Base-by-base conservation (phyloP, 371 early-diverging fungal genomes). In the Mucor irregularis region DNA sequence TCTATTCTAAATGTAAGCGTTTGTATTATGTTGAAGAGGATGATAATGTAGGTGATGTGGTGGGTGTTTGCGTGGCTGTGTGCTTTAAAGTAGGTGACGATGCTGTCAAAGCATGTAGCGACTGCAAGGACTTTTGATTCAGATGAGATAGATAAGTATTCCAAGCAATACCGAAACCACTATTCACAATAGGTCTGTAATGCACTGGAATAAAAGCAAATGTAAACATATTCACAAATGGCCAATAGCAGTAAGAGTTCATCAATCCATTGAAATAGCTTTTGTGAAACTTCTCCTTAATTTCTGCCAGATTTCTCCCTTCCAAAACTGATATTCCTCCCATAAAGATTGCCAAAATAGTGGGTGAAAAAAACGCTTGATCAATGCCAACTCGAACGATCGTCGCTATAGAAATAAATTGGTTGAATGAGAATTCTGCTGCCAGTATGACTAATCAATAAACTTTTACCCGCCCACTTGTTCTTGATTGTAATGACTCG, bases 201-300 rank as follows among this genome's bases (percentile, higher is more conserved):
- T 74, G 58, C 24, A 84, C 49, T 1, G 91, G 90, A 42, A 90
- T 72, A 52, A 85, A 77, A 40, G 81, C 67, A 63, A 91, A 90
- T 56, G 86, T 88, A n/a, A 92, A 64, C 3, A 82, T 54, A 61
- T 89, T 91, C 1, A 88, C 88, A 25, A 82, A 62, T 5, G 92
- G 92, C 92, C 92, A 92, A 10, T 90, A 69, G 6, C 71, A 73
- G 56, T 88, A 92, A 33, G 88, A 86, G 14, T 84, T 84, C 22
- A 64, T 68, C 38, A 92, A 56, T 0, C 88, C 84, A 4, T 57
- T 43, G 4, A 54, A 33, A 43, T 71, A 71, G 31, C 67, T 67
- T 53, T 68, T 62, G 30, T 53, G 35, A 53, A 88, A 65, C 24
- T 87, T 87, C 28, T 76, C 57, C 60, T 81, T 76, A 33, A 88